phyloP scores from a whole-genome alignment of 2,329 filamentous ascomycete genomes.

The Fusarium sp. region DNA sequence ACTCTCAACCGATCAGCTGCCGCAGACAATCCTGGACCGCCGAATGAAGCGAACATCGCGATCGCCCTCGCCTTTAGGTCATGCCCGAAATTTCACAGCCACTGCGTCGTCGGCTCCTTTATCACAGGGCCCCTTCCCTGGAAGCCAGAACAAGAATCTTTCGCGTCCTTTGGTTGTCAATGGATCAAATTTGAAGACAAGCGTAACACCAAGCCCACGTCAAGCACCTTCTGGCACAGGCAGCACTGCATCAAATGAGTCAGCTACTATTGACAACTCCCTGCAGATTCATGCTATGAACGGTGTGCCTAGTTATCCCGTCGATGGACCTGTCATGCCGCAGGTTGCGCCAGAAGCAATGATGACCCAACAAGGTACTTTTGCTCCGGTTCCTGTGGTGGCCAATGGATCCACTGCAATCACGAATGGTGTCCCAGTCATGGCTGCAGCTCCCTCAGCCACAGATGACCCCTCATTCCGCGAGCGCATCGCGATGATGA shows the following conservation, averaged over 20 bases:
- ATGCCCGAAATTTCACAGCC: slow-evolving; percentile 60
- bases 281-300: slow-evolving; percentile 47
- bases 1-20: slow-evolving; percentile 67
- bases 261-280: slow-evolving; percentile 46
- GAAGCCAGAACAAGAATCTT: slow-evolving; percentile 52
- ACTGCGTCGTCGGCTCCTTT: slow-evolving; percentile 58
- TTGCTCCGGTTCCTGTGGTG: slow-evolving; percentile 52
- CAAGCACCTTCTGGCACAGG: slow-evolving; percentile 34
- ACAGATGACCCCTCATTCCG: slow-evolving; percentile 58
- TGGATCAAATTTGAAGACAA: slow-evolving; percentile 59
- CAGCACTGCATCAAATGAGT: slow-evolving; percentile 44
- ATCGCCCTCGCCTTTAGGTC: slow-evolving; percentile 69
- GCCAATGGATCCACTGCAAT: slow-evolving; percentile 54
- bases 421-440: slow-evolving; percentile 17
- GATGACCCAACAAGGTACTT: slow-evolving; percentile 32
- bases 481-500: slow-evolving; percentile 59
- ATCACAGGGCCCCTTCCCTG: slow-evolving; percentile 56
- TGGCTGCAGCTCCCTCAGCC: slow-evolving; percentile 38
- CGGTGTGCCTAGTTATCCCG: slow-evolving; percentile 23
- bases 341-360: slow-evolving; percentile 27
- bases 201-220: slow-evolving; percentile 47
- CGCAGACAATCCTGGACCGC: slow-evolving; percentile 66
- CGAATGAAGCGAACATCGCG: slow-evolving; percentile 67
- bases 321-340: slow-evolving; percentile 29
- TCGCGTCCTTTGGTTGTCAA: slow-evolving; percentile 67